A percentile compares a stretch with the other conserved stretches of the same genome.
Conservation (phyloP, 805 yeast species). For the Kodamaea kaohsiungensis region DNA sequence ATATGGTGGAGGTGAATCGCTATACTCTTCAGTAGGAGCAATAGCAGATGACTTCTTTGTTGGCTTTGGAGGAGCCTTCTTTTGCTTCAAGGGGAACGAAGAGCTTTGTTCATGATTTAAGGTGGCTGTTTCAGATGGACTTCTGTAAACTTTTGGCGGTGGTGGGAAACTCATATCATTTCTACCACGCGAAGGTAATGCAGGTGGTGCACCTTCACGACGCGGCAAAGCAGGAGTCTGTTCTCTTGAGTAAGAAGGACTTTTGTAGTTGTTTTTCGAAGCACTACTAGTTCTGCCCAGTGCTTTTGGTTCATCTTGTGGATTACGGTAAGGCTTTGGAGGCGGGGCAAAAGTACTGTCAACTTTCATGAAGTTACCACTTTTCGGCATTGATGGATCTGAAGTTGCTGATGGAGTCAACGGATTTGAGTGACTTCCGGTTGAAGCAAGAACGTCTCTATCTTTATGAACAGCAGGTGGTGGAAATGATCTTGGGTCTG, state of each 20-base stretch:
- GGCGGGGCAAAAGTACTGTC: conserved; percentile 48
- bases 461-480: conserved; percentile 44
- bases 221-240: conserved; percentile 1
- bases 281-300: neutral
- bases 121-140: conserved; percentile 4
- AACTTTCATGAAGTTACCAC: conserved; percentile 25
- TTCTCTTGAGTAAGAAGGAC: neutral
- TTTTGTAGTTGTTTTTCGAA: neutral
- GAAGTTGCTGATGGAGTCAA: neutral
- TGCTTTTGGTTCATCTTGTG: neutral
- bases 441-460: conserved; percentile 15
- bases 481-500: conserved; percentile 39
- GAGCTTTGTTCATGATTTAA: neutral
- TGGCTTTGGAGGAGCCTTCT: conserved; percentile 45
- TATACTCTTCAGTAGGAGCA: conserved; percentile 4
- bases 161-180: conserved; percentile 13
- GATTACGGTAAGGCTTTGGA: conserved; percentile 32
- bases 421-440: neutral
- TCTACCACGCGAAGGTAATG: conserved; percentile 6
- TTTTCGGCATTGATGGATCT: conserved; percentile 11
- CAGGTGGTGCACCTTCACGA: conserved; percentile 3
- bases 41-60: conserved; percentile 26
- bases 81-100: conserved; percentile 9
- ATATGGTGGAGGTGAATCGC: neutral
- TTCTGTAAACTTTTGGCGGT: conserved; percentile 16